Evolutionary conservation across 2,329 filamentous ascomycete genomes (phyloP), one percentile per base, ranked within the genome.

Genomic region (Penicillium digitatum): DNA sequence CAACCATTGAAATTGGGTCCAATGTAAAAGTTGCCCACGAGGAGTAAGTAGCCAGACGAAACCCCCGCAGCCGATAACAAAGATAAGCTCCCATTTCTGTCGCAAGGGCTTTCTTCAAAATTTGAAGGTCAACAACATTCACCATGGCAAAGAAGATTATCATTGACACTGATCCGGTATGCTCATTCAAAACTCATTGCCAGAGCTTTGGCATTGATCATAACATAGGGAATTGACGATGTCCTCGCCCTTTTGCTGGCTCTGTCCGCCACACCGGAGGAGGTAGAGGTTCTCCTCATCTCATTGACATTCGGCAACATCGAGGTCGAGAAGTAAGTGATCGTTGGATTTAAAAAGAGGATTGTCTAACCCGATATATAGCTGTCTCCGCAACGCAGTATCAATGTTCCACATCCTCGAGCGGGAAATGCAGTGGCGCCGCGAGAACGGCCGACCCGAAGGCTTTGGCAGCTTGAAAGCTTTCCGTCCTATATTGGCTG

Each of bases 291-390:
- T 34, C 74, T 89, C 44, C 82, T 97, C 73, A 81, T 99, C 54
- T 95, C 91, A 1, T 82, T 96, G 57, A 96, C 92, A 0, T 96
- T 94, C 72, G 94, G 94, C 54, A 99, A 99, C 70, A 89, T 97
- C 22, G 86, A 92, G 63, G 84, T 96, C 16, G 81, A 91, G 59
- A 92, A 85, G 88, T 90, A 72, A 57, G 76, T 3, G 7, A 38
- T 27, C 7, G 2, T 32, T 5, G 24, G 3, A 10, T 3, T 7
- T 29, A 0, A 22, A 31, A 11, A 3, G 5, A 10, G 10, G 3
- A 22, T 24, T 20, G 1, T 26, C 42, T 54, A 32, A 51, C 52
- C 46, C 43, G 16, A 27, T 22, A 22, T 44, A 20, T 57, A 92
- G 88, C 72, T 96, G 91, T 66, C 80, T 96, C 48, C 86, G 88